Percentiles rank a stretch among this genome's conserved stretches.
phyloP scores from a whole-genome alignment of 2,329 filamentous ascomycete genomes.

The Colletotrichum nymphaeae region DNA sequence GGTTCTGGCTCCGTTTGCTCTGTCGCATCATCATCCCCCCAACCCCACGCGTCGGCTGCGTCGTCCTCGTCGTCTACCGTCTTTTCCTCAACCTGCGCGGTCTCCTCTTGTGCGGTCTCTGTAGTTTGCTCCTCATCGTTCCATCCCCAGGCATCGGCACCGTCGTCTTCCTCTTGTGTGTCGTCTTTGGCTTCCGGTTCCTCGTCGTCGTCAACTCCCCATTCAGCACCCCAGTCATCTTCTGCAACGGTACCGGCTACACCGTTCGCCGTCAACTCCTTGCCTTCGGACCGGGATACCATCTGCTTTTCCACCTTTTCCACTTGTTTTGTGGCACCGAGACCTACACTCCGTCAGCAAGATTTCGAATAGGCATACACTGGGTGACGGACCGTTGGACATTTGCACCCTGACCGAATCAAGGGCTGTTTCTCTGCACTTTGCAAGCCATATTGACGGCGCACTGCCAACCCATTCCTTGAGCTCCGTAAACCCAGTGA shows the following conservation, averaged over 20 bases:
- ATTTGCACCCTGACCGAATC: slow-evolving; percentile 79
- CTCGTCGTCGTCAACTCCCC: slow-evolving; percentile 76
- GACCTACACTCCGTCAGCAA: slow-evolving; percentile 41
- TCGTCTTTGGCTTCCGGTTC: slow-evolving; percentile 39
- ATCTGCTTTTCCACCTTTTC: slow-evolving; percentile 88
- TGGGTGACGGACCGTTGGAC: slow-evolving; percentile 58
- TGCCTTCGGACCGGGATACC: slow-evolving; percentile 75
- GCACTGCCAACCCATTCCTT: slow-evolving; percentile 84
- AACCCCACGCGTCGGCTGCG: slow-evolving; percentile 81
- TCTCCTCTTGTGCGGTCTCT: slow-evolving; percentile 43
- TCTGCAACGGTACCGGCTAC: slow-evolving; percentile 54
- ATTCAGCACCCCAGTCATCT: slow-evolving; percentile 82
- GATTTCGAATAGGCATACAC: not conserved
- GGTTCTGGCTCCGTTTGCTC: slow-evolving; percentile 42
- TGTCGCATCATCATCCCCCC: slow-evolving; percentile 76
- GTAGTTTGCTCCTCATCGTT: slow-evolving; percentile 71
- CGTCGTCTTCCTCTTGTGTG: slow-evolving; percentile 51
- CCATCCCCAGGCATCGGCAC: slow-evolving; percentile 85
- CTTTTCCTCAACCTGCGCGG: slow-evolving; percentile 32
- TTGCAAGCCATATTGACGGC: slow-evolving; percentile 86
- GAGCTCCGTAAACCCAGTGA: slow-evolving; percentile 72
- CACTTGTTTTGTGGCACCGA: slow-evolving; percentile 76
- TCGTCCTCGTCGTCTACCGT: slow-evolving; percentile 56
- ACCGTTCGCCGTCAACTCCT: slow-evolving; percentile 69
- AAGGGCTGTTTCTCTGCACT: slow-evolving; percentile 83